Conservation (phyloP, 768 basidiomycete genomes). For the Podaxis sp. region DNA sequence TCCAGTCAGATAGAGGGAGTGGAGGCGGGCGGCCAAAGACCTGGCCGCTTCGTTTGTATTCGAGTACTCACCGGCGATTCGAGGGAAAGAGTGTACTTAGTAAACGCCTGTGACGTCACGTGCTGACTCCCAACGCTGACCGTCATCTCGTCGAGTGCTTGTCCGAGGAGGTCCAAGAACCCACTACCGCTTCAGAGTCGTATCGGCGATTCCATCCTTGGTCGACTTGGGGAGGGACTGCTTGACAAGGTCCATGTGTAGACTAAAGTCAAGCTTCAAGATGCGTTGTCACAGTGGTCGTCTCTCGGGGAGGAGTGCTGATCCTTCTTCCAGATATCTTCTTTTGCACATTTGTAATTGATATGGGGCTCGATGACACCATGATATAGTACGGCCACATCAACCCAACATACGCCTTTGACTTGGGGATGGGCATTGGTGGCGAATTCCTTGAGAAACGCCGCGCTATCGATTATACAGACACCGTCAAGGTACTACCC, state of each 20-base stretch:
- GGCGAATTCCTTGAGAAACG: conserved; percentile 47
- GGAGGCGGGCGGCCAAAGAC: no score
- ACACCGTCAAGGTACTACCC: conserved; percentile 39
- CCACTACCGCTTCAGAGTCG: conserved; percentile 47
- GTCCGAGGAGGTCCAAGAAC: conserved; percentile 36
- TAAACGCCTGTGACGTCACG: no score
- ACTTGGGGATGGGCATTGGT: no score
- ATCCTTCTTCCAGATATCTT: conserved; percentile 34
- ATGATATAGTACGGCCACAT: conserved; percentile 43
- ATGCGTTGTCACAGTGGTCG: conserved; percentile 14
- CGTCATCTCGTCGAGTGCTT: conserved; percentile 45
- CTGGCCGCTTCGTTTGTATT: no score
- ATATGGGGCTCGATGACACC: background rate
- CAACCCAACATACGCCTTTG: conserved; percentile 48
- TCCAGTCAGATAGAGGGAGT: no score
- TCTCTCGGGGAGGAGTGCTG: background rate
- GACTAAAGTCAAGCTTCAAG: conserved; percentile 46
- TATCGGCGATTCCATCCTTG: conserved; percentile 50
- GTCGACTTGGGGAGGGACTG: conserved; percentile 45
- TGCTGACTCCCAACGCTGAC: no score
- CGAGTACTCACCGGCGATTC: no score
- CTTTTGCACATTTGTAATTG: conserved; percentile 18
- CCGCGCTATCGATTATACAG: conserved; percentile 51
- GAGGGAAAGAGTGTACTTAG: no score
- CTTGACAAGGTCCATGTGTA: conserved; percentile 50